Evolutionary conservation across 1,284 basidiomycete genomes (phyloP), one percentile per base, ranked within the genome.

Genomic region (Phenoliferia sp.): DNA sequence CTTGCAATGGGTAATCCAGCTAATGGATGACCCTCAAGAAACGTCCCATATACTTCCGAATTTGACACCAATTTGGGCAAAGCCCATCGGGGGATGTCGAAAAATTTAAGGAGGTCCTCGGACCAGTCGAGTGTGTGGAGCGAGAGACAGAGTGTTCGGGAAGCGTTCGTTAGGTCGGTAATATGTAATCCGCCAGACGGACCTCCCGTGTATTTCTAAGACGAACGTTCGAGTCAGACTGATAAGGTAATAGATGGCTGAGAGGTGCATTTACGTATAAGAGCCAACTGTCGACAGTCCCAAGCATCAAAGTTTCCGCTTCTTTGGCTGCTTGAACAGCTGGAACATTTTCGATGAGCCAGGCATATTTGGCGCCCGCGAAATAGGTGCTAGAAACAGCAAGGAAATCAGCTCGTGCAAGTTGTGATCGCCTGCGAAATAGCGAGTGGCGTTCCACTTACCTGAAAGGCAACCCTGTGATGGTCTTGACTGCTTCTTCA

Each of bases 271-370:
- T 33, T 44, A 39, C 31, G 48, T 94, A 97, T 71, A 90, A 86
- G 65, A 98, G 85, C 94, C 95, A 99, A 36, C 90, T 92, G 80
- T 99, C 96, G 65, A 99, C 88, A 0, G 96, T 99, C 35, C 95
- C 95, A 76, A 97, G 94, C 58, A 89, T 81, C 35, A 99, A 84
- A 73, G 91, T 86, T 77, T 92, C 92, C 59, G 85, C 81, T 50
- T 90, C 87, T 78, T 94, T 88, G 0, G 95, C 94, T 68, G 86
- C 83, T 59, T 84, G 81, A 58, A 98, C 93, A 44, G 87, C 85
- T n/a, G 85, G 84, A 73, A 90, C 80, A 78, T 98, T 88, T 78
- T 95, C 90, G 69, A 96, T 86, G 89, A 99, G 93, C 95, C 95
- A 99, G 58, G 90, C 86, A 67, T 97, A 83, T 82, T 98, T 99